phyloP scores from a whole-genome alignment of 768 basidiomycete species.

The Fistulinella prunicolor region DNA sequence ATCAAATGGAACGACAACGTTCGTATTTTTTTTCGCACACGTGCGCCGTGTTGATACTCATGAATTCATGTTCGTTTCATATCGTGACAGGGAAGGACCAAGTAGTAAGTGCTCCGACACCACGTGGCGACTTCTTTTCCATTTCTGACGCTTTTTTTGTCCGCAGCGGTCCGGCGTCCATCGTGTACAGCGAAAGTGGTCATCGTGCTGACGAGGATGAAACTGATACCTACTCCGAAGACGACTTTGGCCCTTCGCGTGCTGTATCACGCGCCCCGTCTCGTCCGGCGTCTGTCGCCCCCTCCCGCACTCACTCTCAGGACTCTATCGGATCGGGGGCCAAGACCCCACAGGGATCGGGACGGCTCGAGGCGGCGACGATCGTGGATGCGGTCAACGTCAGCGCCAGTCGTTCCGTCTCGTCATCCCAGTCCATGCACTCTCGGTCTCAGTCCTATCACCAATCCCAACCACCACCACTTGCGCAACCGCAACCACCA shows the following conservation, averaged over 20 bases:
- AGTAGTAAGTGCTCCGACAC: slow-evolving; percentile 52
- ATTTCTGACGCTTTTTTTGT: not conserved
- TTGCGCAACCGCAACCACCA: not conserved
- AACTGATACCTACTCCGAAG: slow-evolving; percentile 60
- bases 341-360: slow-evolving; percentile 31
- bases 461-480: slow-evolving; percentile 8
- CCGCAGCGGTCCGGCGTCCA: slow-evolving; percentile 69
- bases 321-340: slow-evolving; percentile 34
- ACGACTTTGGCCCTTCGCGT: slow-evolving; percentile 44
- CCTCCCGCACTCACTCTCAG: slow-evolving; percentile 55
- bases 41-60: not conserved
- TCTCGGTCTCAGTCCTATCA: slow-evolving; percentile 16
- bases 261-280: slow-evolving; percentile 36
- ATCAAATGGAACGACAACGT: slow-evolving; percentile 84
- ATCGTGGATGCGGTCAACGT: slow-evolving; percentile 30
- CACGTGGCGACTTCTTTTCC: not conserved
- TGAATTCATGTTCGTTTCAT: not conserved
- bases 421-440: slow-evolving; percentile 19
- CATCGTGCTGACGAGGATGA: slow-evolving; percentile 74
- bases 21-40: slow-evolving; percentile 30
- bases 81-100: slow-evolving; percentile 55
- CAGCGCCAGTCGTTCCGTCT: slow-evolving; percentile 26
- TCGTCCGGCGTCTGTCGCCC: slow-evolving; percentile 44
- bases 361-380: slow-evolving; percentile 23
- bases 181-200: slow-evolving; percentile 79